Base-by-base conservation (phyloP, 148 eudicot genomes). In the Polygonum maritimum region DNA sequence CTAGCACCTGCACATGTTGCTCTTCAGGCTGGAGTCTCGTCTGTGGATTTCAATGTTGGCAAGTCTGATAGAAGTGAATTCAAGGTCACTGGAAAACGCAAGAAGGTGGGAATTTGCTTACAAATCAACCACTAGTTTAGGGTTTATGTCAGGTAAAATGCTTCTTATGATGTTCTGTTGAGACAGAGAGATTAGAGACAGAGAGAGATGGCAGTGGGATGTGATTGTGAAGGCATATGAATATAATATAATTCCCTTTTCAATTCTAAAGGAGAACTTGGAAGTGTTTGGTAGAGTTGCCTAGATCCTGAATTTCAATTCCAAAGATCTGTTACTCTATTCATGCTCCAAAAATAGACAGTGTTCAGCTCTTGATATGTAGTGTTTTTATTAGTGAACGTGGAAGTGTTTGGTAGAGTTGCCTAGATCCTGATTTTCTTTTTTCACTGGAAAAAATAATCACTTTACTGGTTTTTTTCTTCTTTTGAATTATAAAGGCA, bases 21-120 rank as follows among this genome's bases (percentile, higher is more conserved):
- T 15, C 84, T 92, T 51, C 87, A 87, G 83, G 91, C 85, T 73
- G 98, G 96, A 67, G 82, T 94, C 31, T 84, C 86, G 13, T 83
- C 86, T 13, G 97, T 94, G 22, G 96, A 92, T 87, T 94, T 92
- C 58, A 92, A 94, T 81, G 98, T 94, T 26, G 98, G 98, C 13
- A 94, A 94, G 84, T 81, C 97, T 1, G 93, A 91, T 76, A 81
- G 98, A 71, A 91, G 95, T 69, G 92, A 87, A 74, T 80, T 88
- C 57, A 94, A 92, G 85, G 98, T 94, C 72, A 82, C 93, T 0
- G 98, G 97, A 19, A 94, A 94, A 84, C 89, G 97, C 75, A 94
- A 94, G 85, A 94, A 80, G 95, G 98, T 92, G 78, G 57, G 38
- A 7, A 44, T 39, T 22, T 16, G 93, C 2, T 26, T 73, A 18